phyloP scores from a whole-genome alignment of 495 filamentous ascomycete species.

The Platismatia glauca region DNA sequence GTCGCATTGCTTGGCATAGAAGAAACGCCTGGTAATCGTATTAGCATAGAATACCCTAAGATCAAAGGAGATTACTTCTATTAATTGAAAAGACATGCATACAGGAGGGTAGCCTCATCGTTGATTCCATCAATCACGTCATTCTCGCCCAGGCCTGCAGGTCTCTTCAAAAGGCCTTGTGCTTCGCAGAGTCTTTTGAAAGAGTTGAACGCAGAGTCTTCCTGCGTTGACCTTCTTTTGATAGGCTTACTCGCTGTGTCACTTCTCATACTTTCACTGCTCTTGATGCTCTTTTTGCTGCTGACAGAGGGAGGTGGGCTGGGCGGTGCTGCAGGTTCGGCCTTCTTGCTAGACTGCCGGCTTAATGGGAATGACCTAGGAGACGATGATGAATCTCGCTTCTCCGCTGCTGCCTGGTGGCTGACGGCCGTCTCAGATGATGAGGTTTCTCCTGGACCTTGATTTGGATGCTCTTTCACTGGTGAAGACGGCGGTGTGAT shows the following conservation, averaged over 20 bases:
- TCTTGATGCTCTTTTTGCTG: not conserved
- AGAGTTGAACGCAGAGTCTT: constrained; percentile 12
- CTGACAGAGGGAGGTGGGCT: not conserved
- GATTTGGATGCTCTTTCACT: not conserved
- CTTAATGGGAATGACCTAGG: not conserved
- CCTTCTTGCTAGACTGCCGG: not conserved
- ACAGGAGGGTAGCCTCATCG: constrained; percentile 30
- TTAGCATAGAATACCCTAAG: not conserved
- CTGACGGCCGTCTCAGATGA: not conserved
- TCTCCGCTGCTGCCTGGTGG: not conserved
- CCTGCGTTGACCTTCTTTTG: constrained; percentile 1
- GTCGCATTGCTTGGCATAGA: constrained; percentile 27
- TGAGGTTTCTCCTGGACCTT: not conserved
- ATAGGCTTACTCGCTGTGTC: not conserved
- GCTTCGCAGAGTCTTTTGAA: constrained; percentile 24
- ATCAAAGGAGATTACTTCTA: not conserved
- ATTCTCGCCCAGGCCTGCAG: constrained; percentile 18
- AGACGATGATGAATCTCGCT: not conserved
- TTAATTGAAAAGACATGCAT: constrained; percentile 8
- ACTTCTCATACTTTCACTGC: not conserved
- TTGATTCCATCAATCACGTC: constrained; percentile 27
- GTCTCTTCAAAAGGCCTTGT: constrained; percentile 23
- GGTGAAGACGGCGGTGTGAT: not conserved
- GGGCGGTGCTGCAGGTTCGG: not conserved
- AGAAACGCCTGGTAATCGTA: constrained; percentile 25